These are phyloP conservation scores for Penicillium sp. DNA, from an alignment of 2,329 filamentous ascomycete genomes.

Conservation along the genomic window DNA sequence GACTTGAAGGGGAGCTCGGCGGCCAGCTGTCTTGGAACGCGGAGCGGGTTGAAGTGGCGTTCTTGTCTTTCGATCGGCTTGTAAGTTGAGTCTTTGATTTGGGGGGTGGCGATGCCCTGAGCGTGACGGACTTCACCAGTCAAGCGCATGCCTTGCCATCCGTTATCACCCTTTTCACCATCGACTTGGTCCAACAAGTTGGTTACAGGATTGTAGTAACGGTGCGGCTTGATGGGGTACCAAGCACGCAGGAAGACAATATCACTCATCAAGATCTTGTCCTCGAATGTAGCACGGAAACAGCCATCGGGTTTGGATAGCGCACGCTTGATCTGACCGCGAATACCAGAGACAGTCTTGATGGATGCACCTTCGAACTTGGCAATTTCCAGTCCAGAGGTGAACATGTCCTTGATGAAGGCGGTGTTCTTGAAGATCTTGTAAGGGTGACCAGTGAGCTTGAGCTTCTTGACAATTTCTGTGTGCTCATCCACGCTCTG, in stretches of 20 bases:
- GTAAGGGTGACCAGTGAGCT: constrained; percentile 87
- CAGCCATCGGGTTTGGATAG: constrained; percentile 90
- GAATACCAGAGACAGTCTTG: constrained; percentile 90
- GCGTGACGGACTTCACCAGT: constrained; percentile 86
- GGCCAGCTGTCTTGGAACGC: constrained; percentile 55
- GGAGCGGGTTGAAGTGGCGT: constrained; percentile 71
- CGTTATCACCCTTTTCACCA: constrained; percentile 31
- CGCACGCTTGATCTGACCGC: constrained; percentile 95
- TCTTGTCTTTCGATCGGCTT: constrained; percentile 58
- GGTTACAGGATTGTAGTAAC: constrained; percentile 95
- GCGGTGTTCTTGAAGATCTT: constrained; percentile 99
- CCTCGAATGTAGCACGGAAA: constrained; percentile 96
- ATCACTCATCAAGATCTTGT: constrained; percentile 95
- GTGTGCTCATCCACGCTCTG: constrained; percentile 91
- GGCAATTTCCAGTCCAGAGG: constrained; percentile 83
- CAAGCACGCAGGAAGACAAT: constrained; percentile 95
- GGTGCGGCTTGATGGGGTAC: constrained; percentile 92
- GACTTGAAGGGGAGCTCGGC: constrained; percentile 87
- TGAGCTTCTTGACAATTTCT: constrained; percentile 99
- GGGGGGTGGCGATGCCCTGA: constrained; percentile 70
- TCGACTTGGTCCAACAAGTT: constrained; percentile 70
- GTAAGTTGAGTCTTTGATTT: constrained; percentile 82
- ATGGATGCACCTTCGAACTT: constrained; percentile 97
- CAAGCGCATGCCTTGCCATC: constrained; percentile 88
- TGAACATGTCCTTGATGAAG: constrained; percentile 99